Evolutionary conservation across 1,284 basidiomycete genomes (phyloP), one percentile per base, ranked within the genome.

Genomic region (Cryptococcus sp.): DNA sequence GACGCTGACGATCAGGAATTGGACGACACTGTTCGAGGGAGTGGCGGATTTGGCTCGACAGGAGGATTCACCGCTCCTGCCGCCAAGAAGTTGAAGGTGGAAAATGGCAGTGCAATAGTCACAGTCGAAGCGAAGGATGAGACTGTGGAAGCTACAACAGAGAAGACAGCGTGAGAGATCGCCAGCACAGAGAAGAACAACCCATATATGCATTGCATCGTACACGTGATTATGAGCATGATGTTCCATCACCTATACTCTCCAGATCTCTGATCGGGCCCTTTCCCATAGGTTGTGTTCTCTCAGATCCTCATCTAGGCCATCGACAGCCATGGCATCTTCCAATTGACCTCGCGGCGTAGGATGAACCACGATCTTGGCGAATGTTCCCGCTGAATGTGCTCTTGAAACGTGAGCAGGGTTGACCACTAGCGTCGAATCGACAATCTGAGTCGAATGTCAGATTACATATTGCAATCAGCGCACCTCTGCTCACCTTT

Each of bases 31-130:
- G 69, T 83, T 15, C 85, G 95, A 34, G 95, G 94, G 10, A 81
- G 80, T n/a, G 87, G 86, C 44, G 95, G 93, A 0, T 98, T 96
- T 65, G 95, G 94, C 0, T 97, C 93, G 2, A 98, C 94, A 2
- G 95, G 94, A n/a, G 80, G 78, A 3, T 79, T 79, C 36, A 68
- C 63, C 4, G 37, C 46, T 8, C 41, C 50, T 5, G 52, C 53
- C 3, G 49, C 57, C 34, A 67, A 67, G 48, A 65, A 61, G 55
- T 58, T 59, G 13, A 65, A 65, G 54, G 43, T 56, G 34, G 63
- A 67, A 35, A 52, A 64, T n/a, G 58, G 53, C 8, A 46, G 48
- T 8, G 58, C 31, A 8, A 35, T 32, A 15, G 44, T 50, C 23
- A 38, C 38, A 10, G 10, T 41, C 10, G 38, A 46, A 30, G 23